Evolutionary conservation across 345 rosid genomes (phyloP).

Genomic region (Salix caprea): DNA sequence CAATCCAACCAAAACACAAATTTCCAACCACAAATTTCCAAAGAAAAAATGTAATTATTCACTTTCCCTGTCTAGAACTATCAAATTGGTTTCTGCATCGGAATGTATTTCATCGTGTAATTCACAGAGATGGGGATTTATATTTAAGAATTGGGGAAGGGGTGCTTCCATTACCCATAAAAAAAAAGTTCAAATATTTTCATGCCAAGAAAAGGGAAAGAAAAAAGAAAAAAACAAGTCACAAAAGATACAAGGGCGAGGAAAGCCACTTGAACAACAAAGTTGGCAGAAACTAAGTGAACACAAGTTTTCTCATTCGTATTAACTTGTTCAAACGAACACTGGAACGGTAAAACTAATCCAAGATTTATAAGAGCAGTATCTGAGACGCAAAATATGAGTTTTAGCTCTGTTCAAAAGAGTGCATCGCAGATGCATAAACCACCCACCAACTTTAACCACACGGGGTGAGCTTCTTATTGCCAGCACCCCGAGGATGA

Average conservation of each 20-base stretch:
- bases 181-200: too few species aligned
- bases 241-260: not conserved
- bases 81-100: not conserved
- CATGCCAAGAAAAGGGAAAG: too few species aligned
- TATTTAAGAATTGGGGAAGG: not conserved
- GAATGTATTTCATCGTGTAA: not conserved
- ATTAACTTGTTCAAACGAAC: not conserved
- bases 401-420: not conserved
- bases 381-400: not conserved
- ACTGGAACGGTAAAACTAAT: not conserved
- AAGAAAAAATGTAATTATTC: not conserved
- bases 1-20: not conserved
- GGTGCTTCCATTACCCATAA: not conserved
- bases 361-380: slow-evolving; percentile 2
- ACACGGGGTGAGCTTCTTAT: slow-evolving; percentile 92
- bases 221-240: not conserved
- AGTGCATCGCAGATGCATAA: not conserved
- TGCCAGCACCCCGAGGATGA: slow-evolving; percentile 96
- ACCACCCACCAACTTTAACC: slow-evolving; percentile 42
- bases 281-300: not conserved
- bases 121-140: not conserved
- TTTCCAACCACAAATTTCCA: not conserved
- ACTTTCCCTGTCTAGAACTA: not conserved
- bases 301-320: not conserved
- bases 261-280: not conserved